These are phyloP conservation scores for Rhynchospora breviuscula DNA, from an alignment of 176 grass and related monocot genomes.

Conservation along the genomic window DNA sequence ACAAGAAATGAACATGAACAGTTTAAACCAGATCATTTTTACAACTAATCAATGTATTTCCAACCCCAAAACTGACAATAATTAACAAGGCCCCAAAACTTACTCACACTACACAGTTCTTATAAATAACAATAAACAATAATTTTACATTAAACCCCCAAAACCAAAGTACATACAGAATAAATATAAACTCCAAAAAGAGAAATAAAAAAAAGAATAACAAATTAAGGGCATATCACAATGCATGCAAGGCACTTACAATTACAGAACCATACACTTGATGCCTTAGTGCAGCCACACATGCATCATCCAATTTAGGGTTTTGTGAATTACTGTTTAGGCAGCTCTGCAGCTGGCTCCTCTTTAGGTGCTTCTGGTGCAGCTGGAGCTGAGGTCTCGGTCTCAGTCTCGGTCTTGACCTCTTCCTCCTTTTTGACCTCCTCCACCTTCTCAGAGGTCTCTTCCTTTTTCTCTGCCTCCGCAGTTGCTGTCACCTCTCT, in stretches of 20 bases:
- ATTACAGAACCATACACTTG: conserved; percentile 21
- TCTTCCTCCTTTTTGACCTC: conserved; percentile 27
- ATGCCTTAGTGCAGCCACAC: conserved; percentile 33
- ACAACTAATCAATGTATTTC: conserved; percentile 13
- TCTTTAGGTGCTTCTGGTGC: conserved; percentile 18
- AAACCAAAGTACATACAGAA: conserved; percentile 25
- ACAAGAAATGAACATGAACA: not conserved
- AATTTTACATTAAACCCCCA: conserved; percentile 52
- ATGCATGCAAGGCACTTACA: conserved; percentile 32
- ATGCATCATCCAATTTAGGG: conserved; percentile 28
- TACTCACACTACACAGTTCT: conserved; percentile 29
- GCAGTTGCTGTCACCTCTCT: conserved; percentile 37
- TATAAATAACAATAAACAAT: conserved; percentile 52
- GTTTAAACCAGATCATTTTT: not conserved
- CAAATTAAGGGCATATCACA: conserved; percentile 52
- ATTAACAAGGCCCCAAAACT: conserved; percentile 12
- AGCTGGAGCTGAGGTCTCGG: not conserved
- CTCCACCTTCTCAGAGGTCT: conserved; percentile 18
- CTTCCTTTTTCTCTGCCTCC: conserved; percentile 42
- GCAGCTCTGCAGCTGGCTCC: conserved; percentile 30
- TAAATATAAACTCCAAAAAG: conserved; percentile 24
- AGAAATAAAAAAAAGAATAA: conserved; percentile 51
- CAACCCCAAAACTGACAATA: conserved; percentile 28
- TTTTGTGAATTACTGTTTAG: not conserved
- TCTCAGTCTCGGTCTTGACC: conserved; percentile 22